Base-by-base conservation (phyloP, 192 early-diverging fungal species). In the Coemansia reversa region DNA sequence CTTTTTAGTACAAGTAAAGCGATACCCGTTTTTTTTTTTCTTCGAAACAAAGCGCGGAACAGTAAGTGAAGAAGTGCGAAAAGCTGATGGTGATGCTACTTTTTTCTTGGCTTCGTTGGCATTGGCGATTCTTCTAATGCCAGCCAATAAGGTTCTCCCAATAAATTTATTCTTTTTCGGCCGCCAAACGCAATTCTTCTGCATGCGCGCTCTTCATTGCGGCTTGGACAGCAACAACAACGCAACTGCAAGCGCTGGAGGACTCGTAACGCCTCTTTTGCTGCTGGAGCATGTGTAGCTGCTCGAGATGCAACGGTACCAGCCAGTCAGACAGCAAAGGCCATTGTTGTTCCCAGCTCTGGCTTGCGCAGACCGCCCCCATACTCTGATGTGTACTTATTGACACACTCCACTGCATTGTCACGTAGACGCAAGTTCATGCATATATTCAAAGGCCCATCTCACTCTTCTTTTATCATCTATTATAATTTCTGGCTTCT, bases 1-100 rank as follows among this genome's bases (percentile, higher is more conserved):
- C 52, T 77, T 76, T 45, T 45, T 70, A 62, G 60, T 79, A 73
- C 70, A 73, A 53, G 64, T 64, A 54, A 47, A 58, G 54, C 56
- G 16, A 42, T 25, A 29, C 57, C 25, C 65, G 69, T 65, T 66
- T 57, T 63, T 66, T 66, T 61, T 63, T 66, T 60, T 65, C 51
- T 60, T 65, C 51, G 55, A 24, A 48, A 55, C 53, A 39, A 65
- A 55, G 35, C n/a, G 50, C 39, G 51, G 42, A 55, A 51, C 29
- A 45, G 39, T 27, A 27, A 27, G 27, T 45, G 39, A 45, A 45
- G 39, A 45, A 16, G 8, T 45, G 39, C 6, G 51, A 35, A 57
- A 42, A 58, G 8, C 39, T 45, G 9, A 12, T 45, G 39, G 16
- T 45, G 39, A 30, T 27, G 27, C 14, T 0, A 25, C 16, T 62